phyloP scores from a whole-genome alignment of 805 yeast species.

The Starmera pachycereana region DNA sequence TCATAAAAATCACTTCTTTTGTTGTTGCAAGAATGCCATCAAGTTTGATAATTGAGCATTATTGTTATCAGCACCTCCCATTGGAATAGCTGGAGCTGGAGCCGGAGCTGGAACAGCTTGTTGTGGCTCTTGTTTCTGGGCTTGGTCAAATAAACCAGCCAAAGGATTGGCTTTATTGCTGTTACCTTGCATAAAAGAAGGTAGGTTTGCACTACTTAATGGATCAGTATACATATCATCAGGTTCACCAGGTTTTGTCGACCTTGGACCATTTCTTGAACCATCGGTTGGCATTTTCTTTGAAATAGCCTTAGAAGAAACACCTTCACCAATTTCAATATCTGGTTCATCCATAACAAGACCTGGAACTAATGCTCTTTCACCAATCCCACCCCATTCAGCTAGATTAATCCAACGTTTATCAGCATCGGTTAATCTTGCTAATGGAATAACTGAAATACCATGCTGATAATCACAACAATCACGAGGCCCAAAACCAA shows the following conservation, averaged over 20 bases:
- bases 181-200: slow-evolving; percentile 23
- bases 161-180: slow-evolving; percentile 36
- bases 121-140: slow-evolving; percentile 3
- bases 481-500: slow-evolving; percentile 97
- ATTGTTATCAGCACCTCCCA: slow-evolving; percentile 18
- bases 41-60: slow-evolving; percentile 31
- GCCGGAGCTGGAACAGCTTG: slow-evolving; percentile 9
- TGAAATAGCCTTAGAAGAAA: slow-evolving; percentile 84
- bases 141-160: slow-evolving; percentile 32
- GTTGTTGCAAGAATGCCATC: slow-evolving; percentile 32
- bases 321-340: slow-evolving; percentile 91
- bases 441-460: slow-evolving; percentile 75
- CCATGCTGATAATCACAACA: slow-evolving; percentile 95
- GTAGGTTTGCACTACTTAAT: slow-evolving; percentile 13
- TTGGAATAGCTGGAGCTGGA: slow-evolving; percentile 6
- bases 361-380: slow-evolving; percentile 68
- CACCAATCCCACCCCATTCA: slow-evolving; percentile 97
- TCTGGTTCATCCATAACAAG: slow-evolving; percentile 93
- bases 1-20: slow-evolving; percentile 3
- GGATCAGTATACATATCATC: slow-evolving; percentile 21
- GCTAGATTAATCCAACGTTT: slow-evolving; percentile 80
- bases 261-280: slow-evolving; percentile 75
- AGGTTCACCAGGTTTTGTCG: slow-evolving; percentile 54
- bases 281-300: slow-evolving; percentile 89
- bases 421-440: slow-evolving; percentile 90